A percentile compares a stretch with the other conserved stretches of the same genome.
Conservation (phyloP, 2,329 filamentous ascomycete genomes). For the Hypoxylon sp. region DNA sequence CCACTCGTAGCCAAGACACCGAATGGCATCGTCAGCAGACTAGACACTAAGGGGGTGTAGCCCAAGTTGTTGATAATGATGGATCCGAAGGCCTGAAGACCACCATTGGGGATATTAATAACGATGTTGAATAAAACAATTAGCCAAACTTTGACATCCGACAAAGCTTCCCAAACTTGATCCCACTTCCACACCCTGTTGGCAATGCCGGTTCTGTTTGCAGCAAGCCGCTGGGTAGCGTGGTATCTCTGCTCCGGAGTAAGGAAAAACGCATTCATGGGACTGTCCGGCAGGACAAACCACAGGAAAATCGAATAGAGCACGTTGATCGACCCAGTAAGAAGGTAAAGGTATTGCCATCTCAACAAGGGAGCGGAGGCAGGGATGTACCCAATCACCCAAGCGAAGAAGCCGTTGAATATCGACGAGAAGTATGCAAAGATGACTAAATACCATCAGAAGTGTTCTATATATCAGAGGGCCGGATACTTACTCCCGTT, state of each 20-base stretch:
- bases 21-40: slow-evolving; percentile 48
- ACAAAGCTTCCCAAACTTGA: slow-evolving; percentile 50
- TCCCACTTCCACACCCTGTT: slow-evolving; percentile 52
- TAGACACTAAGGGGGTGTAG: slow-evolving; percentile 44
- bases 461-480: not conserved
- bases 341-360: slow-evolving; percentile 54
- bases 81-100: slow-evolving; percentile 49
- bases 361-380: slow-evolving; percentile 40
- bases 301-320: slow-evolving; percentile 50
- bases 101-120: slow-evolving; percentile 53
- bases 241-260: slow-evolving; percentile 50
- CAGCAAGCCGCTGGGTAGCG: slow-evolving; percentile 54
- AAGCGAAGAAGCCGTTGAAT: slow-evolving; percentile 51
- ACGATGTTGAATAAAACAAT: slow-evolving; percentile 51
- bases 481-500: slow-evolving; percentile 49
- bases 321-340: slow-evolving; percentile 53
- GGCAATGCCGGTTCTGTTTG: slow-evolving; percentile 58
- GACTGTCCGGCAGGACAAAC: slow-evolving; percentile 55
- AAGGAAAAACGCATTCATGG: slow-evolving; percentile 56
- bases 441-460: slow-evolving; percentile 46
- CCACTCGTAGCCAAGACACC: slow-evolving; percentile 46
- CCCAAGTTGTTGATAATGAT: slow-evolving; percentile 50
- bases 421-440: slow-evolving; percentile 56
- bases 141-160: slow-evolving; percentile 50
- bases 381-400: slow-evolving; percentile 51